Conservation (phyloP, 1,284 basidiomycete genomes). For the Coniferiporia weirii region DNA sequence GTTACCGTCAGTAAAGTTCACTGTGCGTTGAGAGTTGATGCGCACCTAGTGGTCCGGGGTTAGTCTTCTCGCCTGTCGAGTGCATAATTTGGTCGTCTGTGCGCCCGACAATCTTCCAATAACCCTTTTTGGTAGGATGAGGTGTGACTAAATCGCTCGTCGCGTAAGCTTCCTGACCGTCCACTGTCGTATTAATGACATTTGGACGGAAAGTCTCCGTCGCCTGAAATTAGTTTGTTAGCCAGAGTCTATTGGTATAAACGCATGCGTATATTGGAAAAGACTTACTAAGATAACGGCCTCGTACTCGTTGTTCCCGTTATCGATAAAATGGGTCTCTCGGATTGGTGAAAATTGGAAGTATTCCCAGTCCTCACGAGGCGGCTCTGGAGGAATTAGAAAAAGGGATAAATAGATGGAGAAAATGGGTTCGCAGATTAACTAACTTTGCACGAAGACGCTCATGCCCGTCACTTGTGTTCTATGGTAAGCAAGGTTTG, state of each 20-base stretch:
- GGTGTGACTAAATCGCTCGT: constrained; percentile 39
- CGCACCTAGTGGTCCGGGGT: constrained; percentile 38
- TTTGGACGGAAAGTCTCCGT: constrained; percentile 4
- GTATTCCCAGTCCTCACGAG: constrained; percentile 14
- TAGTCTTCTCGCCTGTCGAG: constrained; percentile 47
- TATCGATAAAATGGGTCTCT: neutral
- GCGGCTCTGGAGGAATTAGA: neutral
- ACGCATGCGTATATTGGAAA: neutral
- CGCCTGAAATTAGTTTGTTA: constrained; percentile 1
- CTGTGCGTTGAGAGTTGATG: neutral
- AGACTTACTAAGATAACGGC: constrained; percentile 5
- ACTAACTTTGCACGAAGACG: constrained; percentile 5
- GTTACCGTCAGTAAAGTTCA: neutral
- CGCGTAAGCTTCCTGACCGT: constrained; percentile 29
- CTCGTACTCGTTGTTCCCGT: constrained; percentile 9
- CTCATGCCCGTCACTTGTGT: constrained; percentile 7
- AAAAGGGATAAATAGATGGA: too few species aligned
- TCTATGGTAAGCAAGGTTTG: constrained; percentile 1
- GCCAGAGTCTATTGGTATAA: neutral
- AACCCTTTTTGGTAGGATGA: constrained; percentile 39
- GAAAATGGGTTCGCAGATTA: too few species aligned
- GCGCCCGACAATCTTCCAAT: constrained; percentile 42
- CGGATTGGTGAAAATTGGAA: neutral
- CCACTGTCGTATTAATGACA: constrained; percentile 25
- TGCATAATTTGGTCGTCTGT: constrained; percentile 50